Conservation (phyloP, 352 stramenopile species). For the Phytophthora pinifolia region DNA sequence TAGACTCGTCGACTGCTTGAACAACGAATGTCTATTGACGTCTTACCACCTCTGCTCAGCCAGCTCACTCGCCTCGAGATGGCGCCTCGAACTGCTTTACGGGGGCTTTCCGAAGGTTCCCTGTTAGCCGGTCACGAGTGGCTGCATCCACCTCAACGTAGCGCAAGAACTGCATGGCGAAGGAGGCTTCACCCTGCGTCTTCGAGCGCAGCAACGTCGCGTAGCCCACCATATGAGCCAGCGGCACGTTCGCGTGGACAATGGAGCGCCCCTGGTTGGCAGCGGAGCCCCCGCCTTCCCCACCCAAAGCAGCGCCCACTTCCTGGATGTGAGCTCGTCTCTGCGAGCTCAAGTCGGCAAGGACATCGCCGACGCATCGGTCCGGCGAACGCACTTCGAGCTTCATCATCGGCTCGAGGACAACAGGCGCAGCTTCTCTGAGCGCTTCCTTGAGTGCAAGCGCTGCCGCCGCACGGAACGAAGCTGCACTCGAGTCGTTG, state of each 20-base stretch:
- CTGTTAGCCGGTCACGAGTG: slow-evolving; percentile 51
- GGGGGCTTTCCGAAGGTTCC: slow-evolving; percentile 18
- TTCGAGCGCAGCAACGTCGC: slow-evolving; percentile 76
- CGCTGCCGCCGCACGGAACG: slow-evolving; percentile 58
- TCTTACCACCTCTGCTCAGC: not conserved
- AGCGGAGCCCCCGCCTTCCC: slow-evolving; percentile 18
- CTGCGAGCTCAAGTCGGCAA: slow-evolving; percentile 74
- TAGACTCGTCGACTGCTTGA: slow-evolving; percentile 3
- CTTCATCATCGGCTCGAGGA: slow-evolving; percentile 82
- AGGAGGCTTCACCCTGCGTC: slow-evolving; percentile 79
- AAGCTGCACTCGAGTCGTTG: slow-evolving; percentile 62
- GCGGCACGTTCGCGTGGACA: slow-evolving; percentile 64
- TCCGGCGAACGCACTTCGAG: slow-evolving; percentile 69
- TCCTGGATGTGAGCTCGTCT: slow-evolving; percentile 71
- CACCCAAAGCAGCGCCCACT: slow-evolving; percentile 36
- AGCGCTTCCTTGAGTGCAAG: slow-evolving; percentile 64
- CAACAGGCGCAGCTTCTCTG: slow-evolving; percentile 44
- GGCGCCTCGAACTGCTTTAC: slow-evolving; percentile 9
- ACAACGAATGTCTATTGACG: slow-evolving; percentile 23
- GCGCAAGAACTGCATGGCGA: slow-evolving; percentile 72
- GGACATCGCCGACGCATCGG: slow-evolving; percentile 64
- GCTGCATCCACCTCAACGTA: slow-evolving; percentile 62
- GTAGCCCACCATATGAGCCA: slow-evolving; percentile 81
- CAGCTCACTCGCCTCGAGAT: slow-evolving; percentile 8
- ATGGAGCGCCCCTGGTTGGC: slow-evolving; percentile 46